These are phyloP conservation scores for Takashimella tepidaria DNA, from an alignment of 1,284 basidiomycete species.

Conservation along the genomic window DNA sequence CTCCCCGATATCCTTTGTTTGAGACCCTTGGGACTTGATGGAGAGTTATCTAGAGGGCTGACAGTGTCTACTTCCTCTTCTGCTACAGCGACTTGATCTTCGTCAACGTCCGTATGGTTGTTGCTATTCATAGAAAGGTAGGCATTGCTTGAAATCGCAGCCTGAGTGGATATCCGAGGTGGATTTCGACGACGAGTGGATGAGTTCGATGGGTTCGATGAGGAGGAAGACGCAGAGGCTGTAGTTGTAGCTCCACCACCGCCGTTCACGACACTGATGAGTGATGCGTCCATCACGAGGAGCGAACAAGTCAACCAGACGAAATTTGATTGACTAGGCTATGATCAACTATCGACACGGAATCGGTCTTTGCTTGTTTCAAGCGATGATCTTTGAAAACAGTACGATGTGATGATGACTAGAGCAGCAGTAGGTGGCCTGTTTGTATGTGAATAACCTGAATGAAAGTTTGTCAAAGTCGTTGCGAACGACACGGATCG, in stretches of 20 bases:
- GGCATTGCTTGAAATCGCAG: background rate
- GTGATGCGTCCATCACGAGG: no score
- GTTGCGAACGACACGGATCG: no score
- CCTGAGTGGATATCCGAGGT: background rate
- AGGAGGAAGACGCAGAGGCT: background rate
- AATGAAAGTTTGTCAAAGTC: no score
- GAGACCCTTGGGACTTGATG: background rate
- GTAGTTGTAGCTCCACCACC: background rate
- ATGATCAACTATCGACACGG: no score
- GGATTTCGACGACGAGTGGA: background rate
- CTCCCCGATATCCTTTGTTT: background rate
- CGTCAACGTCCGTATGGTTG: background rate
- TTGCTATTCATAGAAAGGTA: background rate
- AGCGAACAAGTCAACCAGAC: no score
- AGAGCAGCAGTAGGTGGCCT: no score
- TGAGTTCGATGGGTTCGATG: background rate
- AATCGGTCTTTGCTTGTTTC: no score
- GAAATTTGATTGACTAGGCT: no score
- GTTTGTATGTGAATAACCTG: no score
- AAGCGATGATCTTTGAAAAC: no score
- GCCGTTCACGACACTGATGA: no score
- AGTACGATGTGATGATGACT: no score
- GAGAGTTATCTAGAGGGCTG: background rate
- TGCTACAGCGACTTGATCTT: background rate
- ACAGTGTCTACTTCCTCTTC: background rate